Percentiles rank a stretch among this genome's conserved stretches.
Conservation (phyloP, 1,284 basidiomycete species). For the Cryptococcus hybrid region DNA sequence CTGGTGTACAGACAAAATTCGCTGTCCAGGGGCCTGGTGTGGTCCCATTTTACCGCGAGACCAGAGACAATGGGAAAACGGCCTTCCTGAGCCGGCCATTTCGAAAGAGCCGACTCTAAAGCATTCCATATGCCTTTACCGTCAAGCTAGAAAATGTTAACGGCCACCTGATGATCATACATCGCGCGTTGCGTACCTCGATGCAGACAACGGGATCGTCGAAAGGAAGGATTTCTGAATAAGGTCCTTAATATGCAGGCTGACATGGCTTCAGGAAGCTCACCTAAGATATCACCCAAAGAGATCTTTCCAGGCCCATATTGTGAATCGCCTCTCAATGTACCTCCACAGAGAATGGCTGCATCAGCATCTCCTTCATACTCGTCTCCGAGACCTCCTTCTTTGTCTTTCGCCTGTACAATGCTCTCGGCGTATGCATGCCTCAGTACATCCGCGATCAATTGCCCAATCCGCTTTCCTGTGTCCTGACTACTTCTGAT, state of each 20-base stretch:
- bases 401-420: conserved; percentile 29
- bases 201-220: conserved; percentile 81
- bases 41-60: conserved; percentile 86
- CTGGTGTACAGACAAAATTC: conserved; percentile 68
- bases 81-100: conserved; percentile 89
- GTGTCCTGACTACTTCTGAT: conserved; percentile 67
- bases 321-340: conserved; percentile 77
- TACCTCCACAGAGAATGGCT: conserved; percentile 81
- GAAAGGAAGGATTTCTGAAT: conserved; percentile 77
- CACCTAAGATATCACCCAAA: conserved; percentile 62
- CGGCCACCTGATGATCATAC: not conserved
- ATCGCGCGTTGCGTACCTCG: conserved; percentile 41
- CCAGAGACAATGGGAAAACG: conserved; percentile 87
- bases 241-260: not conserved
- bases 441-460: conserved; percentile 79
- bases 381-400: conserved; percentile 50
- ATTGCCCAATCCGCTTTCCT: conserved; percentile 74
- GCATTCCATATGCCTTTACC: conserved; percentile 79
- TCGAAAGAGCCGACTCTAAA: conserved; percentile 69
- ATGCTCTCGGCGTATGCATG: conserved; percentile 82
- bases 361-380: conserved; percentile 61
- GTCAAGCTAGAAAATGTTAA: conserved; percentile 57
- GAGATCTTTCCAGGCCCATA: conserved; percentile 80
- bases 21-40: conserved; percentile 62
- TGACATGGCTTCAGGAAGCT: conserved; percentile 2